Conservation (phyloP, 2,329 filamentous ascomycete genomes). For the Fusarium sp. region DNA sequence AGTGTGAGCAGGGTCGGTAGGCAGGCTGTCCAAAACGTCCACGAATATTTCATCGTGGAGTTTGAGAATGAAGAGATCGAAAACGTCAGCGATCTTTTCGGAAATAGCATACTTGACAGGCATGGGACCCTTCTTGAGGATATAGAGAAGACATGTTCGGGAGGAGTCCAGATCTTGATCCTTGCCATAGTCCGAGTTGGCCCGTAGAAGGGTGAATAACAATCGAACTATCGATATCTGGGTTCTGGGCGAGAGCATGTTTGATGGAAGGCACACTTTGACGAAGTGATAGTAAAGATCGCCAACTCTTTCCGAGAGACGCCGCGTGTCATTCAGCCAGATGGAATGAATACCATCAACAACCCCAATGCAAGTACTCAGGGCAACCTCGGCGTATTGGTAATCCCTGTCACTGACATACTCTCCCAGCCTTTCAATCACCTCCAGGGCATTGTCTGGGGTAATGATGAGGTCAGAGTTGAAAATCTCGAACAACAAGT, state of each 20-base stretch:
- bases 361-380: constrained; percentile 75
- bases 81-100: constrained; percentile 77
- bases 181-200: constrained; percentile 75
- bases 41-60: constrained; percentile 87
- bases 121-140: constrained; percentile 76
- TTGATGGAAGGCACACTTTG: constrained; percentile 72
- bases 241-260: constrained; percentile 76
- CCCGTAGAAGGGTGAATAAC: constrained; percentile 76
- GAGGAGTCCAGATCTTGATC: constrained; percentile 68
- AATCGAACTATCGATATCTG: constrained; percentile 76
- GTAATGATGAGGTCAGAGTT: constrained; percentile 64
- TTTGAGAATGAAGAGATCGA: constrained; percentile 84
- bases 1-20: constrained; percentile 74
- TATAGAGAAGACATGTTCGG: constrained; percentile 78
- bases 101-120: constrained; percentile 82
- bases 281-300: constrained; percentile 87
- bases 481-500: constrained; percentile 65
- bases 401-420: constrained; percentile 70
- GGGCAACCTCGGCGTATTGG: constrained; percentile 79
- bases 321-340: constrained; percentile 71
- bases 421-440: constrained; percentile 64
- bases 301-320: constrained; percentile 74
- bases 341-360: constrained; percentile 72
- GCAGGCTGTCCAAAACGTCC: constrained; percentile 85
- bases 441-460: constrained; percentile 57